Evolutionary conservation across 2,329 filamentous ascomycete species (phyloP).

Genomic region (Ophiocordyceps robertsii): DNA sequence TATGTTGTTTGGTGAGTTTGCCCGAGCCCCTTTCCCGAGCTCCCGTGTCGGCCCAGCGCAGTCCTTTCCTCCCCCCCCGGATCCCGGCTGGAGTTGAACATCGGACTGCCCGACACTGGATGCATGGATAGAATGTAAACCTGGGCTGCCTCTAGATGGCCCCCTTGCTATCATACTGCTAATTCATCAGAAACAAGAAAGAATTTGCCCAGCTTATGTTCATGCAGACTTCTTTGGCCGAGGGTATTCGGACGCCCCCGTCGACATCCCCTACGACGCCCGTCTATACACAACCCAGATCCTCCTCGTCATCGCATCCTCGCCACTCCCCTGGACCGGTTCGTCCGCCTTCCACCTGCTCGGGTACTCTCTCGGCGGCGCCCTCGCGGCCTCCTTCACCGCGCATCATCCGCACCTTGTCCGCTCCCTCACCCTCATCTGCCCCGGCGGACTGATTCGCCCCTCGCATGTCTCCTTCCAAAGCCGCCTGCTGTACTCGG

Average conservation of each 20-base stretch:
- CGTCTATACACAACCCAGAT: slow-evolving; percentile 54
- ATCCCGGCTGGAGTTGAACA: no score
- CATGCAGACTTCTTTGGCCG: slow-evolving; percentile 55
- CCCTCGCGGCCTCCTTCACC: slow-evolving; percentile 57
- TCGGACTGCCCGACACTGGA: no score
- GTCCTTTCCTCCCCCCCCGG: no score
- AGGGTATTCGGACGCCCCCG: slow-evolving; percentile 61
- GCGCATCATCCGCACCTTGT: slow-evolving; percentile 53
- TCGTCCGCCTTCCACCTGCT: slow-evolving; percentile 52
- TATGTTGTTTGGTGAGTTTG: slow-evolving; percentile 57
- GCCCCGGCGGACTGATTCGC: slow-evolving; percentile 57
- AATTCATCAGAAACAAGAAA: not conserved
- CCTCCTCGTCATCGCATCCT: slow-evolving; percentile 51
- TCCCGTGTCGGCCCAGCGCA: no score
- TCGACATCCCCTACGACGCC: slow-evolving; percentile 44
- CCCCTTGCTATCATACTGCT: not conserved
- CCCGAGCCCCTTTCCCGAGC: not conserved
- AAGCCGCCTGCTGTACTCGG: slow-evolving; percentile 49
- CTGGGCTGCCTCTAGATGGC: no score
- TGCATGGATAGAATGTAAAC: no score
- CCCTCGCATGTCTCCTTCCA: slow-evolving; percentile 44
- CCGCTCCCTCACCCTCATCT: slow-evolving; percentile 50
- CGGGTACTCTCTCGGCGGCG: slow-evolving; percentile 72
- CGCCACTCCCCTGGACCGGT: slow-evolving; percentile 39
- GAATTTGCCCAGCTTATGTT: not conserved